Evolutionary conservation across 2,329 filamentous ascomycete species (phyloP).

Genomic region (Colletotrichum incanum): DNA sequence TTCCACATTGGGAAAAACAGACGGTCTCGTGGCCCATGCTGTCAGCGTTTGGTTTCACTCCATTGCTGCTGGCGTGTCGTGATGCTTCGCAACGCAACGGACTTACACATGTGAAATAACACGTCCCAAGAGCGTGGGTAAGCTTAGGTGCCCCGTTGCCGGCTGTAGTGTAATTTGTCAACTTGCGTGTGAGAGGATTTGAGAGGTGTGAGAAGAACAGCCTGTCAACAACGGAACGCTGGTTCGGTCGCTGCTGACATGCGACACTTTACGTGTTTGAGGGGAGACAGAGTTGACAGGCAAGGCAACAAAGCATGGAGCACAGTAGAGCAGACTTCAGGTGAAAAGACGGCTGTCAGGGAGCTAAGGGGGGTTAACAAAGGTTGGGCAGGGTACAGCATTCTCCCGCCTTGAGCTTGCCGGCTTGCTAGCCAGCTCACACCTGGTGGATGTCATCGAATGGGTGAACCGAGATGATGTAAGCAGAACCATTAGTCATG

Average conservation of each 20-base stretch:
- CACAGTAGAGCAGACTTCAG: slow-evolving; percentile 9
- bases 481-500: slow-evolving; percentile 37
- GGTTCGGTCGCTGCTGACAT: slow-evolving; percentile 18
- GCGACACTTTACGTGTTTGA: slow-evolving; percentile 34
- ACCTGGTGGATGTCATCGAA: too few species aligned
- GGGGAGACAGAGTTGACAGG: slow-evolving; percentile 21
- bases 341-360: slow-evolving; percentile 5
- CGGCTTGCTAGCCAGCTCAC: neutral
- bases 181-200: neutral
- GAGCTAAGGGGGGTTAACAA: neutral
- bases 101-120: neutral
- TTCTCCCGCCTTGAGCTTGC: neutral
- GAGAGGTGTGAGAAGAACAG: neutral
- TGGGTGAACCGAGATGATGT: neutral
- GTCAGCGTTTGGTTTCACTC: slow-evolving; percentile 5
- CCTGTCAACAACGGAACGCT: slow-evolving; percentile 2
- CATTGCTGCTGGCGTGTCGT: neutral
- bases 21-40: neutral
- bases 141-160: neutral
- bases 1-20: slow-evolving; percentile 20
- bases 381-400: neutral
- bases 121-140: slow-evolving; percentile 27
- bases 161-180: slow-evolving; percentile 9
- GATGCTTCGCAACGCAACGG: neutral
- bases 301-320: slow-evolving; percentile 25